Base-by-base conservation (phyloP, 2,329 filamentous ascomycete genomes). In the Emericellopsis atlantica region DNA sequence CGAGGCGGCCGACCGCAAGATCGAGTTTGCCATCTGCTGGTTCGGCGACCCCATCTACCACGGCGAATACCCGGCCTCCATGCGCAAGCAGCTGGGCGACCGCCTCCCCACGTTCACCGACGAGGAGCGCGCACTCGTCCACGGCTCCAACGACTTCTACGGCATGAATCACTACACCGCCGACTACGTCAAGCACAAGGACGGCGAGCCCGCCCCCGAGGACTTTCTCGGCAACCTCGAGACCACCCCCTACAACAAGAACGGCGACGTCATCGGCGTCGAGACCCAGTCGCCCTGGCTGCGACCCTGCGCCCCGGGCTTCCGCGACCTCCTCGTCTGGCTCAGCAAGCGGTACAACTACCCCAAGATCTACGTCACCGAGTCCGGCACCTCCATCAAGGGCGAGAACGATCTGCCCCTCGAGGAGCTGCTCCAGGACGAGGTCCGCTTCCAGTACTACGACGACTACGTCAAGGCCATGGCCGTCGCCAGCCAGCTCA, bases 101-200 rank as follows among this genome's bases (percentile, higher is more conserved):
- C 77, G 85, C 12, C 72, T 93, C 37, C 87, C 87, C 5, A 66
- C 69, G 36, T 92, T 84, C 59, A 87, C 82, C 0, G 60, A 71
- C 0, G 82, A 85, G 49, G 85, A 94, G 55, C 60, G 68, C 21
- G 75, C 74, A 2, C 67, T 92, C n/a, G 78, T 94, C 36, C 71
- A 81, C 53, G 85, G 84, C n/a, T 86, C 81, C 56, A 92, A 92
- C 59, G 87, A 93, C 67, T 93, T 93, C 63, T 93, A 93, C 61
- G 87, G 85, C 59, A 90, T 90, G 84, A 93, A 94, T 69, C 83
- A 88, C 69, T 94, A 94, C 69, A 89, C 84, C 39, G 82, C 85
- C 54, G 85, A 92, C 69, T 93, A 84, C 64, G 79, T 93, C 64
- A 80, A 79, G 58, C 80, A 89, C 63, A 76, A 77, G 54, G 70